A percentile compares a stretch with the other conserved stretches of the same genome.
These are phyloP conservation scores for Entomophthora muscae DNA, from an alignment of 371 early-diverging fungal species.

Conservation along the genomic window DNA sequence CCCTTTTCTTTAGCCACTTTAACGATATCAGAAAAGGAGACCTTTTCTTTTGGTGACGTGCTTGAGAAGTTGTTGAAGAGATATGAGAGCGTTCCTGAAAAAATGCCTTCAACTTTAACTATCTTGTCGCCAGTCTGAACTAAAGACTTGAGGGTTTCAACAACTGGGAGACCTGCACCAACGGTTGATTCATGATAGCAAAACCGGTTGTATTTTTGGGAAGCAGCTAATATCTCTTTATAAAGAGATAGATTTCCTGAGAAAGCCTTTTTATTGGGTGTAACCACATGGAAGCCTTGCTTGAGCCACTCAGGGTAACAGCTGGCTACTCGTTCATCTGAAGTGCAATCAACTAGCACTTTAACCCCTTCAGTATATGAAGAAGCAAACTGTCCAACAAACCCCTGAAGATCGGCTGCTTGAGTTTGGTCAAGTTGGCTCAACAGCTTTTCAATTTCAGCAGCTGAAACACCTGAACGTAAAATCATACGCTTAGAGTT, in stretches of 20 bases:
- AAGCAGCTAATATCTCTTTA: conserved; percentile 40
- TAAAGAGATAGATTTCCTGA: conserved; percentile 48
- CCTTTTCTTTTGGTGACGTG: conserved; percentile 16
- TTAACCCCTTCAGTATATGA: conserved; percentile 21
- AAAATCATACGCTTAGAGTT: conserved; percentile 11
- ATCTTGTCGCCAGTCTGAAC: conserved; percentile 86
- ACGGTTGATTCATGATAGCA: conserved; percentile 89
- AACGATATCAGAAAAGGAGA: conserved; percentile 75
- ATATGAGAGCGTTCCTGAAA: conserved; percentile 89
- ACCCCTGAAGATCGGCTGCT: conserved; percentile 22
- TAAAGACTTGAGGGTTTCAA: conserved; percentile 73
- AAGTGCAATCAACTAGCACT: conserved; percentile 83
- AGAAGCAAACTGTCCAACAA: conserved; percentile 24
- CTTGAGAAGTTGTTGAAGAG: conserved; percentile 88
- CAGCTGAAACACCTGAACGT: conserved; percentile 12
- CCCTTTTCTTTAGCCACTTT: conserved; percentile 77
- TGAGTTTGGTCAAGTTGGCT: background rate
- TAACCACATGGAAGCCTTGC: conserved; percentile 69
- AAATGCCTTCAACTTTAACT: conserved; percentile 82
- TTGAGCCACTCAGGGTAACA: conserved; percentile 68
- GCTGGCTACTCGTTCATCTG: conserved; percentile 54
- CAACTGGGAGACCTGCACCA: conserved; percentile 95
- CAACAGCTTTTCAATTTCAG: conserved; percentile 10
- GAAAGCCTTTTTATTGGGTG: conserved; percentile 96
- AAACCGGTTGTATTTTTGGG: conserved; percentile 19